These are phyloP conservation scores for Geranium brycei DNA, from an alignment of 345 rosid species.

Conservation along the genomic window DNA sequence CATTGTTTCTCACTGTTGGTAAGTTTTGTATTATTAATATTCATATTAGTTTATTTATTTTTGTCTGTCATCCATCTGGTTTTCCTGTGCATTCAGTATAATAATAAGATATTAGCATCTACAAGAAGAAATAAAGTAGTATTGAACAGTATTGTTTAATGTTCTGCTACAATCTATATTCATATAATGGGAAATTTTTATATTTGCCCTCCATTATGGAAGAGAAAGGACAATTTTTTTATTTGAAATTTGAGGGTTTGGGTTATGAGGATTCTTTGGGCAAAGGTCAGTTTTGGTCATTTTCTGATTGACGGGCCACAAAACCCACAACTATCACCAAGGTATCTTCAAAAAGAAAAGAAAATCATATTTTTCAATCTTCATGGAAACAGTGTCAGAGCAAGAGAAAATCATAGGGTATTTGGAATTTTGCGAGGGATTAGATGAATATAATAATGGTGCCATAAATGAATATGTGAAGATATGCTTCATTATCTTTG, in stretches of 20 bases:
- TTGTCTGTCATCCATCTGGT: neutral
- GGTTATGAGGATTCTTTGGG: conserved; percentile 2
- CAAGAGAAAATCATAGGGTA: conserved; percentile 4
- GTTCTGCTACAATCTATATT: too few species aligned
- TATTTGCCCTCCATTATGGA: conserved; percentile 17
- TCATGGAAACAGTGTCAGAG: conserved; percentile 19
- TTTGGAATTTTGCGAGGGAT: conserved; percentile 4
- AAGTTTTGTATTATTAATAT: neutral
- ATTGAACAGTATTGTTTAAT: too few species aligned
- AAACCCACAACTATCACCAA: neutral
- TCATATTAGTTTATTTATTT: too few species aligned
- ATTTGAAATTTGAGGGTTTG: conserved; percentile 32
- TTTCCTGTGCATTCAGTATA: neutral
- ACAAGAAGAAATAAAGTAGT: too few species aligned
- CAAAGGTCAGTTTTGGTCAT: conserved; percentile 23
- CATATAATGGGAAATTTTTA: too few species aligned
- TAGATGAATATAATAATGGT: conserved; percentile 4
- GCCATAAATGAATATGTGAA: conserved; percentile 3
- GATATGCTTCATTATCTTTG: conserved; percentile 26
- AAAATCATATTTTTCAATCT: neutral
- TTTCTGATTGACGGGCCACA: neutral
- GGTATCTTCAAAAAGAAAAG: conserved; percentile 1
- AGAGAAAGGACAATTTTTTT: conserved; percentile 17
- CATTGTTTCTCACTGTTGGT: neutral
- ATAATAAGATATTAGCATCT: too few species aligned